Evolutionary conservation across 2,329 filamentous ascomycete species (phyloP).

Genomic region (Trichoderma hamatum): DNA sequence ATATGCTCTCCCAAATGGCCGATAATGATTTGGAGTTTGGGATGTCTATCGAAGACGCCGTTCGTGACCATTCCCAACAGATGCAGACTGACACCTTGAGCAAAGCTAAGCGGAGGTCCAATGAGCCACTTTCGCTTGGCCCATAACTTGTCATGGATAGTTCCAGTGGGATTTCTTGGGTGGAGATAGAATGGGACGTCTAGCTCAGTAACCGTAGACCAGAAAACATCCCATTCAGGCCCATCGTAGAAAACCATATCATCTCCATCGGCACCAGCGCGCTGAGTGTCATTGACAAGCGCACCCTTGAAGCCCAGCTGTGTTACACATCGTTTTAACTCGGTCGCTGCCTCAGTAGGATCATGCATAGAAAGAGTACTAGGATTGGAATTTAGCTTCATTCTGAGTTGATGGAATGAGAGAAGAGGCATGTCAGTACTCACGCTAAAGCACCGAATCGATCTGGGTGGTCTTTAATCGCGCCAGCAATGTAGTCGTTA

Average conservation of each 20-base stretch:
- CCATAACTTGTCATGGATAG: slow-evolving; percentile 61
- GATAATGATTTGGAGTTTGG: slow-evolving; percentile 50
- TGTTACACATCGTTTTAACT: slow-evolving; percentile 57
- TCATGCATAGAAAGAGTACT: slow-evolving; percentile 57
- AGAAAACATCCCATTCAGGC: slow-evolving; percentile 64
- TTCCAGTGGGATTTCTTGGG: slow-evolving; percentile 60
- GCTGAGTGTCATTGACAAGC: slow-evolving; percentile 65
- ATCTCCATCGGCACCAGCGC: slow-evolving; percentile 59
- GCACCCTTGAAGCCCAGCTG: slow-evolving; percentile 65
- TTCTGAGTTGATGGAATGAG: not conserved
- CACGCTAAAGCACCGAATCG: slow-evolving; percentile 53
- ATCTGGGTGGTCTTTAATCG: slow-evolving; percentile 44
- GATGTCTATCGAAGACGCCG: slow-evolving; percentile 54
- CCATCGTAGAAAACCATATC: slow-evolving; percentile 67
- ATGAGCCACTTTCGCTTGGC: slow-evolving; percentile 62
- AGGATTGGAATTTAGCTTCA: not conserved
- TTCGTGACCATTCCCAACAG: slow-evolving; percentile 55
- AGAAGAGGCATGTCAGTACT: slow-evolving; percentile 24
- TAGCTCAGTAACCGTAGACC: slow-evolving; percentile 59
- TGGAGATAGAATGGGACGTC: slow-evolving; percentile 68
- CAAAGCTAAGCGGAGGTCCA: slow-evolving; percentile 62
- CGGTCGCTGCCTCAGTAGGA: slow-evolving; percentile 52
- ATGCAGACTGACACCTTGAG: slow-evolving; percentile 62
- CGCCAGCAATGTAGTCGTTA: slow-evolving; percentile 46
- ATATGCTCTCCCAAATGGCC: slow-evolving; percentile 55